Evolutionary conservation across 202 grass and related monocot genomes (phyloP), one percentile per base, ranked within the genome.

Genomic region (Brachypodium distachyon): DNA sequence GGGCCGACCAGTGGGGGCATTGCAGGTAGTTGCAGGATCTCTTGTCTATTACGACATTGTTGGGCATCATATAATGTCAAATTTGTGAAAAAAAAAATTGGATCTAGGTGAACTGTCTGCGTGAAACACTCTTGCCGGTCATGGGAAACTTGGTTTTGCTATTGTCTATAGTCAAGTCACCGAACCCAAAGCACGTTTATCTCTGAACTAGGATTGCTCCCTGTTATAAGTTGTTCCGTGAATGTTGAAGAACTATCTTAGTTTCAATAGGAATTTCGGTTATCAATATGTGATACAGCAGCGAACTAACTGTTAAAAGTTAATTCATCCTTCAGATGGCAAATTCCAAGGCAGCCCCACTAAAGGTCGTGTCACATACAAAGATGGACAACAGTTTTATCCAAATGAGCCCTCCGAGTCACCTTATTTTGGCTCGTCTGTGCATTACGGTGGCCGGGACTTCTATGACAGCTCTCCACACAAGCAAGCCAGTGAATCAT

Each of bases 361-460:
- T 12, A 78, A 82, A 63, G 82, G 64, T 3, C 68, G 61, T n/a
- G 18, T 43, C 32, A 33, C 67, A 5, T 84, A 76, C 19, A 83
- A 91, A 72, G 96, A 96, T 79, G 87, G 43, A 3, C 93, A 96
- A 63, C 67, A 80, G 18, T 17, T 12, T 57, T 82, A 79, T 78
- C 41, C 72, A 46, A 79, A 76, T 68, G 96, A 99, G 48, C 77
- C 89, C 18, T 61, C 80, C 0, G 90, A 96, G 64, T 93, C 85
- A 0, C 74, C 90, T 57, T 96, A 93, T 70, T 99, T 96, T 61
- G 95, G 95, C 27, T 95, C 87, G 1, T 98, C 91, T 1, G 85
- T 99, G 70, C 85, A 96, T 74, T 99, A 99, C 7, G 96, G 96
- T 19, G 92, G 83, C 18, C 78, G 92, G 76, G 96, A 99, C 61